phyloP scores from a whole-genome alignment of 805 yeast genomes.

The Candida easanensis region DNA sequence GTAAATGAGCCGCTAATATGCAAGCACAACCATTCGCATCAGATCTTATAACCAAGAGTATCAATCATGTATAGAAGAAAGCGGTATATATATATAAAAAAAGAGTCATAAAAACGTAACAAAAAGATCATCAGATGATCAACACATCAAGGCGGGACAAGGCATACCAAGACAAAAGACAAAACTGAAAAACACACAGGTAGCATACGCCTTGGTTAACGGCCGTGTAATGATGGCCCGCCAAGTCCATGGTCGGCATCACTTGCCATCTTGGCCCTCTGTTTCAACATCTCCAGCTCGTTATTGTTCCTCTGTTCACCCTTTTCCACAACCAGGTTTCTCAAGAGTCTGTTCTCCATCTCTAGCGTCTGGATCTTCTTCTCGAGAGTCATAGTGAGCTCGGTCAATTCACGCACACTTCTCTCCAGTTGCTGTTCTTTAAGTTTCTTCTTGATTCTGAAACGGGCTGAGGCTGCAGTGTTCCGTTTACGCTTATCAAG shows the following conservation, averaged over 20 bases:
- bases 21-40: too few relatives aligned
- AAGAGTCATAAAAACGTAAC: too few relatives aligned
- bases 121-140: too few relatives aligned
- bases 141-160: too few relatives aligned
- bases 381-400: conserved; percentile 62
- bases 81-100: too few relatives aligned
- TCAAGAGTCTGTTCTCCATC: conserved; percentile 87
- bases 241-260: conserved; percentile 6
- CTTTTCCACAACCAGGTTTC: conserved; percentile 80
- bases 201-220: too few relatives aligned
- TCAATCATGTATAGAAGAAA: too few relatives aligned
- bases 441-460: conserved; percentile 86
- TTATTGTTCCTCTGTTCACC: conserved; percentile 53
- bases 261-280: conserved; percentile 36
- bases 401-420: conserved; percentile 68
- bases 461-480: conserved; percentile 93
- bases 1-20: too few relatives aligned
- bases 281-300: conserved; percentile 50
- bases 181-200: too few relatives aligned
- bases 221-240: conserved; percentile 2
- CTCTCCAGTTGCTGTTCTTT: conserved; percentile 91
- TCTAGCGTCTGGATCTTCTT: conserved; percentile 77
- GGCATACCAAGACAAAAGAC: too few relatives aligned
- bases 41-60: too few relatives aligned
- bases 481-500: conserved; percentile 80